phyloP scores from a whole-genome alignment of 192 early-diverging fungal genomes.

The Chytriomyces confervae region DNA sequence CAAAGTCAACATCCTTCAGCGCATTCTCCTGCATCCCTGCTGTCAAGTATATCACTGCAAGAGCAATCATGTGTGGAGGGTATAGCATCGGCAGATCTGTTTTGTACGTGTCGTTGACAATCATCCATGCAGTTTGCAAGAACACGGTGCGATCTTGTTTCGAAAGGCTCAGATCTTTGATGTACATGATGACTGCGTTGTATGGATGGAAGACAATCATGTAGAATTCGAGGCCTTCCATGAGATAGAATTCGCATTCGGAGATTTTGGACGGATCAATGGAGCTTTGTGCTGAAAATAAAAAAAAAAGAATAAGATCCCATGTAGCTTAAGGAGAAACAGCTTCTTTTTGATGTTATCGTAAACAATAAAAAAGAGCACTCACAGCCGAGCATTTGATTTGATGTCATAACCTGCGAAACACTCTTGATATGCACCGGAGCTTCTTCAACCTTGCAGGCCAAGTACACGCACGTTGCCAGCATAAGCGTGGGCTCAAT shows the following conservation, averaged over 20 bases:
- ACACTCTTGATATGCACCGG: conserved; percentile 68
- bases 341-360: not conserved
- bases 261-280: conserved; percentile 82
- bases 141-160: conserved; percentile 13
- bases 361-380: not conserved
- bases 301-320: not conserved
- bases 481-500: conserved; percentile 82
- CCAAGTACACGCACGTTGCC: conserved; percentile 84
- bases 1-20: conserved; percentile 53
- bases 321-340: not conserved
- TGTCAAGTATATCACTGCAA: conserved; percentile 55
- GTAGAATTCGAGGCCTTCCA: conserved; percentile 92
- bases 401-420: conserved; percentile 35
- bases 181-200: conserved; percentile 58
- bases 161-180: conserved; percentile 3
- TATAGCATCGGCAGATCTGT: conserved; percentile 83
- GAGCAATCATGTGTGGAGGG: conserved; percentile 87
- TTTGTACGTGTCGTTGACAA: conserved; percentile 84
- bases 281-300: conserved; percentile 53
- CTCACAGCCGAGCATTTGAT: conserved; percentile 12
- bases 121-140: conserved; percentile 37
- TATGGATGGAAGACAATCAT: conserved; percentile 90
- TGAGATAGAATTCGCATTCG: conserved; percentile 89
- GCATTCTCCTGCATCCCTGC: conserved; percentile 31
- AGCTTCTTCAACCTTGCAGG: conserved; percentile 87